phyloP scores from a whole-genome alignment of 495 filamentous ascomycete species.

The Aspergillus affinis region DNA sequence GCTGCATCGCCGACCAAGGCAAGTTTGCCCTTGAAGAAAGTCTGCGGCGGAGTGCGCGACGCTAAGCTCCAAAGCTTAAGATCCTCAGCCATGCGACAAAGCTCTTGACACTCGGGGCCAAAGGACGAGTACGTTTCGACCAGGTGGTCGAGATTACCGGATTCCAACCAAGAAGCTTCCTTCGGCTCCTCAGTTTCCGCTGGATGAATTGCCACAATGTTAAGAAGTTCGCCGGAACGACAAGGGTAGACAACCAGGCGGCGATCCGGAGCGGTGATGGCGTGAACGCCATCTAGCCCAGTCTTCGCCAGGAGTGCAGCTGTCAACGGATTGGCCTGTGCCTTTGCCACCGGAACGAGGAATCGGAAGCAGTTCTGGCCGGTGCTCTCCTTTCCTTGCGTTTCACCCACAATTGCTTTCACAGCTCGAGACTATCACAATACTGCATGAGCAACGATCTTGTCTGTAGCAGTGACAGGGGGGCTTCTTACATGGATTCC shows the following conservation, averaged over 20 bases:
- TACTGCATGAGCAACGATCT: neutral
- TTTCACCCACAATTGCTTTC: constrained; percentile 12
- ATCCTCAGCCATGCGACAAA: constrained; percentile 37
- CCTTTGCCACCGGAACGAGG: constrained; percentile 38
- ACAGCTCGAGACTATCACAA: constrained; percentile 21
- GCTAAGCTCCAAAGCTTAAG: constrained; percentile 50
- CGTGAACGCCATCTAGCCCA: constrained; percentile 30
- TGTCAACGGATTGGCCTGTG: constrained; percentile 33
- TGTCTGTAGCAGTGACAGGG: no score
- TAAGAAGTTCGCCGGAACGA: constrained; percentile 40
- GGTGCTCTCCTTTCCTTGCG: constrained; percentile 10
- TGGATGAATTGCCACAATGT: constrained; percentile 44
- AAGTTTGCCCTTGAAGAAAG: constrained; percentile 39
- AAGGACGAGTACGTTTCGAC: constrained; percentile 25
- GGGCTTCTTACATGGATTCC: constrained; percentile 40
- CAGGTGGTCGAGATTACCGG: constrained; percentile 17
- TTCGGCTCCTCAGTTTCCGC: constrained; percentile 1
- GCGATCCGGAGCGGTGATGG: constrained; percentile 24
- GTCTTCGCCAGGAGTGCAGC: constrained; percentile 24
- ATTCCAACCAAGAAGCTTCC: constrained; percentile 14
- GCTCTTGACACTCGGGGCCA: constrained; percentile 17
- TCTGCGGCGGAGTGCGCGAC: constrained; percentile 35
- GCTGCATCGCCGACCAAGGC: constrained; percentile 50
- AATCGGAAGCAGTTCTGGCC: constrained; percentile 49
- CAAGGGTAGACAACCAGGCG: constrained; percentile 48